Conservation (phyloP, 2,329 filamentous ascomycete genomes). For the Penicillium sp. region DNA sequence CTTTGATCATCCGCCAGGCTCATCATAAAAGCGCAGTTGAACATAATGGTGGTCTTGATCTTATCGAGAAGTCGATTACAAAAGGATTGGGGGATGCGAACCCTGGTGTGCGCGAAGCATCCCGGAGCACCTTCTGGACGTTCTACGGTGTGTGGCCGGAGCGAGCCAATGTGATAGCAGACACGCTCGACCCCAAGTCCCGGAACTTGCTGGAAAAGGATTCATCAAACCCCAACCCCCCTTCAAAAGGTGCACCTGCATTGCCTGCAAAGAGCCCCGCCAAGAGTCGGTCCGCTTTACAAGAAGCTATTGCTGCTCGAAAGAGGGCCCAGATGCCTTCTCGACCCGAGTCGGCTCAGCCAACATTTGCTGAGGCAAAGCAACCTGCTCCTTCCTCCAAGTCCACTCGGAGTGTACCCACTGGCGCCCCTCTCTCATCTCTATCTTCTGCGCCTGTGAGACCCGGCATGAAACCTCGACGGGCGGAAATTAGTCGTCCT, state of each 20-base stretch:
- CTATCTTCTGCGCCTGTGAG: slow-evolving; percentile 61
- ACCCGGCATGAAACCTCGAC: slow-evolving; percentile 37
- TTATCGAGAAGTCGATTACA: slow-evolving; percentile 83
- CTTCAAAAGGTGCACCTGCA: slow-evolving; percentile 14
- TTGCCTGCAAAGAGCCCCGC: slow-evolving; percentile 18
- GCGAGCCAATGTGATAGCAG: slow-evolving; percentile 74
- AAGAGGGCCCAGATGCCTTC: slow-evolving; percentile 60
- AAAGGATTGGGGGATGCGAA: slow-evolving; percentile 88
- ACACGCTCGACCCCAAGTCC: slow-evolving; percentile 71
- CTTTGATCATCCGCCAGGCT: slow-evolving; percentile 71
- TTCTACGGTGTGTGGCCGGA: slow-evolving; percentile 76
- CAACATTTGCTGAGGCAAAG: slow-evolving; percentile 45
- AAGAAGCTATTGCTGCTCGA: slow-evolving; percentile 80
- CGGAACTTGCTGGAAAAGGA: slow-evolving; percentile 80
- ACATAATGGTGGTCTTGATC: slow-evolving; percentile 75
- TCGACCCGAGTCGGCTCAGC: slow-evolving; percentile 58
- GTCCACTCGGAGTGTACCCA: slow-evolving; percentile 35
- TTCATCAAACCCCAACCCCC: slow-evolving; percentile 62
- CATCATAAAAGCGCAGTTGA: slow-evolving; percentile 78
- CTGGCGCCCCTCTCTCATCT: slow-evolving; percentile 36
- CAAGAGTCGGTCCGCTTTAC: slow-evolving; percentile 56
- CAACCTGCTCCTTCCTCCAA: slow-evolving; percentile 36
- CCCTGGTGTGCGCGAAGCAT: slow-evolving; percentile 81
- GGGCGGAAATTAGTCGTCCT: slow-evolving; percentile 36
- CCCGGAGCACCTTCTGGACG: slow-evolving; percentile 81